Base-by-base conservation (phyloP, 2,329 filamentous ascomycete genomes). In the Thyridium curvatum region DNA sequence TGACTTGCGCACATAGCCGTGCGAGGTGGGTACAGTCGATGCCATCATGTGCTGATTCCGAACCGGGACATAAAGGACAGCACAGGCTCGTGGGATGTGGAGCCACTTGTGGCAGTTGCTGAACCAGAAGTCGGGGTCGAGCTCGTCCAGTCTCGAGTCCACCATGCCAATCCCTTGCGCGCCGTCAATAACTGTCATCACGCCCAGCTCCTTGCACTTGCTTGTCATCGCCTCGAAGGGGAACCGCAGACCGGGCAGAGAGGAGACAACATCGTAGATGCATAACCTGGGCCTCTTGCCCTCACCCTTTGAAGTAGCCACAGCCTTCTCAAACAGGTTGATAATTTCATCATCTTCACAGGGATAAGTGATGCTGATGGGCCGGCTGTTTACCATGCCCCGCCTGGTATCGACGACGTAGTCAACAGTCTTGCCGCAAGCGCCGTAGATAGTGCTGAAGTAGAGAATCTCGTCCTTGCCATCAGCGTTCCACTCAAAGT, bases 81-180 rank as follows among this genome's bases (percentile, higher is more conserved):
- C 88, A 54, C 84, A 89, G 13, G 82, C 84, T 21, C 90, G 79
- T 1, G 90, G 91, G 1, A 79, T 76, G 52, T 79, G 82, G 7
- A 96, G 77, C 91, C 91, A 97, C 67, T 94, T 94, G 66, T 94
- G 86, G 50, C 81, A 86, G 58, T 96, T 96, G 40, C 74, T 83
- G 12, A 91, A 74, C 53, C 94, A 86, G 64, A 94, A 96, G 59
- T 96, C 90, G 0, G 88, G 82, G 45, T 89, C 76, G 3, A 89
- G 64, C 4, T 62, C 58, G 21, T 26, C 21, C 6, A 26, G 21
- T 6, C 6, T 26, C 10, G 21, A 26, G 21, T 26, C 21, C 10
- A 26, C 21, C 21, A 26, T 26, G 10, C 21, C 21, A 26, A 26
- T 28, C n/a, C 16, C 34, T 14, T 28, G 18, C 12, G 21, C 12